These are phyloP conservation scores for Globisporangium takayamanum DNA, from an alignment of 352 stramenopile genomes.

Conservation along the genomic window DNA sequence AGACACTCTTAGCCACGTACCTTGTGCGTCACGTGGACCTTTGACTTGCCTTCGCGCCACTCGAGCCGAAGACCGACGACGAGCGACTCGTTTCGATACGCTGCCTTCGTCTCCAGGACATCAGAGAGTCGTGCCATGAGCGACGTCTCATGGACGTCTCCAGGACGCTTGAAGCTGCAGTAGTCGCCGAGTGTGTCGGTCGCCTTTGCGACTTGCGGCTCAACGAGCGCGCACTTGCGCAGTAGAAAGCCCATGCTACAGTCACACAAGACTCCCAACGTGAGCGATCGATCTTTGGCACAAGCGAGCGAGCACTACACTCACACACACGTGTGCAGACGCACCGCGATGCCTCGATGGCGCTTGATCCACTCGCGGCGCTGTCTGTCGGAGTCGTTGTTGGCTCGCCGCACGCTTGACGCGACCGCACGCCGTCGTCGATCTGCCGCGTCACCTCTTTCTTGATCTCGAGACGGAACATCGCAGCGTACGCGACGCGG, in stretches of 20 bases:
- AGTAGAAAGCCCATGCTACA: slow-evolving; percentile 33
- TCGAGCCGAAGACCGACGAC: slow-evolving; percentile 57
- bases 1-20: slow-evolving; percentile 14
- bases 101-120: not conserved
- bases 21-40: slow-evolving; percentile 57
- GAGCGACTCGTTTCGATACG: slow-evolving; percentile 31
- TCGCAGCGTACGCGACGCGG: slow-evolving; percentile 45
- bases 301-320: not conserved
- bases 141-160: too few relatives aligned
- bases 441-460: slow-evolving; percentile 69
- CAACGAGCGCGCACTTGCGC: slow-evolving; percentile 41
- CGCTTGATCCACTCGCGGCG: not conserved
- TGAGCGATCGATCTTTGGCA: not conserved
- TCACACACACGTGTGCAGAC: not conserved
- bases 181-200: slow-evolving; percentile 43
- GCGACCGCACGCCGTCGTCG: slow-evolving; percentile 32
- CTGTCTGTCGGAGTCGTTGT: not conserved
- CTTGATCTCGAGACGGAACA: slow-evolving; percentile 63
- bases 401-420: slow-evolving; percentile 7
- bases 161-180: slow-evolving; percentile 49
- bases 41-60: slow-evolving; percentile 57
- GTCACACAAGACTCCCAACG: not conserved
- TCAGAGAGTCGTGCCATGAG: too few relatives aligned
- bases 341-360: slow-evolving; percentile 4
- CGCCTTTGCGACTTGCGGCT: slow-evolving; percentile 28